These are phyloP conservation scores for Zymoseptoria crescenta DNA, from an alignment of 2,329 filamentous ascomycete genomes.

Conservation along the genomic window DNA sequence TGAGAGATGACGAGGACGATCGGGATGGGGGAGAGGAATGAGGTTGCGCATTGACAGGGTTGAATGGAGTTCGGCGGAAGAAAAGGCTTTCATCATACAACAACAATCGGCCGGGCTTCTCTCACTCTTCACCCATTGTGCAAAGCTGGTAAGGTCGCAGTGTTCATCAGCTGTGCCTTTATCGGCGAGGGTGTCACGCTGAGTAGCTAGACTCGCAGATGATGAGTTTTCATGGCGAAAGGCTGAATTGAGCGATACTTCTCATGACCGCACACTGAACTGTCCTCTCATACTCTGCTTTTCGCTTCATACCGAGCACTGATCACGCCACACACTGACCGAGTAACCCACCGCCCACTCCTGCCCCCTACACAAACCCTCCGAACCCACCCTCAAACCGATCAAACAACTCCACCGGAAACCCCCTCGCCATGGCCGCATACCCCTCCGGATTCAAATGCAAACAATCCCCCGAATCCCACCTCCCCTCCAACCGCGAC, in stretches of 20 bases:
- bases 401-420: conserved; percentile 50
- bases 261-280: neutral
- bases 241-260: conserved; percentile 9
- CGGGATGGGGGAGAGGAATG: conserved; percentile 4
- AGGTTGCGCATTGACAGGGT: conserved; percentile 14
- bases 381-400: conserved; percentile 19
- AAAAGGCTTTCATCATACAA: neutral
- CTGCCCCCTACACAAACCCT: conserved; percentile 11
- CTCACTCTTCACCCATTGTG: neutral
- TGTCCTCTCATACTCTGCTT: no score
- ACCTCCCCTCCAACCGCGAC: conserved; percentile 44
- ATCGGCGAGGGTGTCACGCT: neutral
- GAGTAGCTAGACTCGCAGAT: neutral
- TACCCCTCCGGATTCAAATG: conserved; percentile 56
- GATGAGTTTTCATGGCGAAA: conserved; percentile 9
- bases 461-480: conserved; percentile 57
- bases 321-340: no score
- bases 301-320: neutral
- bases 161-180: neutral
- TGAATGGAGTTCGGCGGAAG: conserved; percentile 16
- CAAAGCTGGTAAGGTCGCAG: neutral
- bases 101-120: neutral
- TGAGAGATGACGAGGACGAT: conserved; percentile 1
- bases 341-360: no score
- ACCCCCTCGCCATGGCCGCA: conserved; percentile 50